Evolutionary conservation across 805 yeast genomes (phyloP), one percentile per base, ranked within the genome.

Genomic region (Candida rishiriensis): DNA sequence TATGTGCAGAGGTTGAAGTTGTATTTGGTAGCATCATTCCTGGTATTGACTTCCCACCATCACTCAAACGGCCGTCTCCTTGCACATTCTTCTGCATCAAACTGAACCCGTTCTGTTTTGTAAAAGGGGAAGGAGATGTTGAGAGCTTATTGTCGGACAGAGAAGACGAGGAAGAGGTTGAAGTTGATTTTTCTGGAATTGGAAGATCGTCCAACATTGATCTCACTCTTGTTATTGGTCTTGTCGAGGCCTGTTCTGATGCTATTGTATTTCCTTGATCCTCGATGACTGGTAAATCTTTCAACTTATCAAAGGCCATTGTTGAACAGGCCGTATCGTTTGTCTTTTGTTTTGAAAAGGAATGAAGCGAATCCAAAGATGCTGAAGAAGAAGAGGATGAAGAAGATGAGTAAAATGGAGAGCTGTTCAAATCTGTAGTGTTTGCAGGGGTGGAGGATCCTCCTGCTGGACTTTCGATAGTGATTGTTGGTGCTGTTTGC

Each of bases 241-340:
- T 50, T 10, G 46, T 28, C 18, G 44, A 35, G 1, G 45, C 49
- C 26, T 29, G 29, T 39, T 41, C 58, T 39, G 34, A 43, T 14
- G 46, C 53, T 34, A 41, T 30, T 31, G 43, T 49, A 40, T 44
- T 50, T 12, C 43, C 50, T 44, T 48, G 52, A 38, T 55, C 61
- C 33, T 52, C 53, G 41, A 56, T 57, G 4, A 41, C 34, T 8
- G 64, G 59, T 36, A 57, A 46, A 41, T 50, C 57, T 42, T 58
- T 54, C 36, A 59, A 46, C 43, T 51, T 55, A 29, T 57, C 63
- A 41, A 54, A 54, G 6, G 52, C 26, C 8, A 52, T 33, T 21
- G 26, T 21, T 3, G 59, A 47, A 33, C 43, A 43, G 13, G 56
- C 48, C 2, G 57, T 49, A n/a, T 53, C 57, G 36, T 54, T 56